Conservation (phyloP, 805 yeast species). For the Cyberlindnera meyerae region DNA sequence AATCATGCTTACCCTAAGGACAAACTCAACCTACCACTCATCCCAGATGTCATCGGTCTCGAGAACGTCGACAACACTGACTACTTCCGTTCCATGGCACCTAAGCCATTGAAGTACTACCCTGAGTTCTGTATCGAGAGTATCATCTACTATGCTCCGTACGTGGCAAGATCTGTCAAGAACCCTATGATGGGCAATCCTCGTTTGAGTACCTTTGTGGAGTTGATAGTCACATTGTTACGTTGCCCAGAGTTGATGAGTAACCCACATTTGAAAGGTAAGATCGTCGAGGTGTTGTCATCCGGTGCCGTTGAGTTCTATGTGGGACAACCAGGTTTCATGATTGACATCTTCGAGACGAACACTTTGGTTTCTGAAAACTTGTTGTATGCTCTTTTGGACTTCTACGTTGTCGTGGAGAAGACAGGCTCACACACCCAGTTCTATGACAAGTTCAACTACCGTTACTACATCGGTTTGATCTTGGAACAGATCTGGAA, state of each 20-base stretch:
- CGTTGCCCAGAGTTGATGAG: conserved; percentile 83
- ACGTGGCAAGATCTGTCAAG: conserved; percentile 48
- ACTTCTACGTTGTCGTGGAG: conserved; percentile 90
- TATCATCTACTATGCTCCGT: conserved; percentile 63
- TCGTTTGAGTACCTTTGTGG: conserved; percentile 55
- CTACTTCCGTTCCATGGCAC: conserved; percentile 57
- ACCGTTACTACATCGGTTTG: conserved; percentile 79
- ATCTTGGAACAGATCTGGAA: conserved; percentile 83
- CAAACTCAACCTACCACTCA: conserved; percentile 49
- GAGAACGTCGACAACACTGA: conserved; percentile 75
- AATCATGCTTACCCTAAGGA: conserved; percentile 53
- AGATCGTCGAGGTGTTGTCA: conserved; percentile 74
- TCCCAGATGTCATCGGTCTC: conserved; percentile 54
- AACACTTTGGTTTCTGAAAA: conserved; percentile 60
- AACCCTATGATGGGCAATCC: conserved; percentile 53
- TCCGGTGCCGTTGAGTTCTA: conserved; percentile 59
- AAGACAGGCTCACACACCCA: conserved; percentile 94
- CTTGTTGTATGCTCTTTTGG: conserved; percentile 76
- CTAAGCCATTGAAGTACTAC: conserved; percentile 70
- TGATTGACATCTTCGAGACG: conserved; percentile 59
- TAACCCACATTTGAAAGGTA: conserved; percentile 89
- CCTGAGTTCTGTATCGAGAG: conserved; percentile 90
- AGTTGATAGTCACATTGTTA: conserved; percentile 66
- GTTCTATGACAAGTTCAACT: conserved; percentile 92
- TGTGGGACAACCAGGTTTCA: conserved; percentile 65